Percentiles rank a stretch among this genome's conserved stretches.
Conservation (phyloP, 2,329 filamentous ascomycete genomes). For the Scopulariopsis brevicaulis region DNA sequence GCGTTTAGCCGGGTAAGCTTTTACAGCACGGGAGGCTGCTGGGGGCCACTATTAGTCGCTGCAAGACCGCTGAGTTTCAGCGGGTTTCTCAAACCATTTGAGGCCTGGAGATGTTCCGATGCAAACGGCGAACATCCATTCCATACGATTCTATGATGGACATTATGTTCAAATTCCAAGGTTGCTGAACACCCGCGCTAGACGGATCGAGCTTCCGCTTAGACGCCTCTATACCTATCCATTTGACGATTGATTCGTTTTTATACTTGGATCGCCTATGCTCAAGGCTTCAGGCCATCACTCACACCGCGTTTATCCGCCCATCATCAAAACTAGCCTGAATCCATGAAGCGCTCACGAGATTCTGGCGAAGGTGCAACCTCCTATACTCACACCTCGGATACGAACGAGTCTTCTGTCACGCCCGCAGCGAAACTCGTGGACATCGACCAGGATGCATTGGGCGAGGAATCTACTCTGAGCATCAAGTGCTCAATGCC, state of each 20-base stretch:
- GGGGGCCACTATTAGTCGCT: background rate
- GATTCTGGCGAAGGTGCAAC: constrained; percentile 33
- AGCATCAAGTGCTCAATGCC: constrained; percentile 74
- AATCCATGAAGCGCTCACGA: constrained; percentile 52
- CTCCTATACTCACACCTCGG: background rate
- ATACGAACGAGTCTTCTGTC: background rate
- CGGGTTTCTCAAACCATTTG: background rate
- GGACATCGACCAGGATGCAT: constrained; percentile 35
- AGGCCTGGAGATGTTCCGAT: background rate
- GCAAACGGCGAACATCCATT: too few relatives aligned
- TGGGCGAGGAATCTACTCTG: constrained; percentile 21
- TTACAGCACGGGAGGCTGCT: background rate
- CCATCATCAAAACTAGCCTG: background rate
- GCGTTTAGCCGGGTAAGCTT: background rate
- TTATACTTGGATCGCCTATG: too few relatives aligned
- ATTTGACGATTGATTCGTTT: too few relatives aligned
- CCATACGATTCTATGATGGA: too few relatives aligned
- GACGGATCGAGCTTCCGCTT: too few relatives aligned
- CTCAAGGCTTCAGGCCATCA: background rate
- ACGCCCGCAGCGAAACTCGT: constrained; percentile 36
- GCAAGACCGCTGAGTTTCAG: background rate
- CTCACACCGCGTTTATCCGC: background rate
- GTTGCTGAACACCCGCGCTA: too few relatives aligned
- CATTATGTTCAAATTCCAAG: too few relatives aligned
- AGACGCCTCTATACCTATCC: too few relatives aligned